Percentiles rank a stretch among this genome's conserved stretches.
Evolutionary conservation across 177 flowering plant genomes (phyloP).

Genomic region (Vitis hybrid): DNA sequence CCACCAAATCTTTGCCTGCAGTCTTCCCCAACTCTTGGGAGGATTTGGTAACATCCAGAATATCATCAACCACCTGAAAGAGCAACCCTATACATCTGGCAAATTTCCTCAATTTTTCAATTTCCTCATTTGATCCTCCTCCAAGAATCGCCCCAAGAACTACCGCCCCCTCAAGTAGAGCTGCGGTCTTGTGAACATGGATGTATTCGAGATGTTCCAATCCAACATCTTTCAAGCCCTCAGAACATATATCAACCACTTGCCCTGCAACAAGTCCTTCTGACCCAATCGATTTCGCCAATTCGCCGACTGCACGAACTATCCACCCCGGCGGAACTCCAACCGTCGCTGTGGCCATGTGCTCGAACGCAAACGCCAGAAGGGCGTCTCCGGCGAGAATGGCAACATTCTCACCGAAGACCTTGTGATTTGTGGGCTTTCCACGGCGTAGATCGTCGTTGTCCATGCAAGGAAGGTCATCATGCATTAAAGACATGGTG

Average conservation of each 20-base stretch:
- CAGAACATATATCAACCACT: conserved; percentile 57
- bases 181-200: conserved; percentile 76
- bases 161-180: conserved; percentile 59
- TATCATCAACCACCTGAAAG: conserved; percentile 84
- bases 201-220: conserved; percentile 61
- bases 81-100: conserved; percentile 59
- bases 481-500: conserved; percentile 79
- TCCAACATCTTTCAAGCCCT: conserved; percentile 52
- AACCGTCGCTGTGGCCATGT: conserved; percentile 42
- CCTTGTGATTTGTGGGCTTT: conserved; percentile 68
- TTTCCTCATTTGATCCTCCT: conserved; percentile 55
- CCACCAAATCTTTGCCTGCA: conserved; percentile 69
- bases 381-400: conserved; percentile 75
- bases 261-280: conserved; percentile 79
- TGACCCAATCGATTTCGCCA: conserved; percentile 55
- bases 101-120: conserved; percentile 55
- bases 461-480: conserved; percentile 80
- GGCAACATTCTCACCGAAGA: conserved; percentile 68
- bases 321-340: conserved; percentile 39
- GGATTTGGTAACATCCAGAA: conserved; percentile 66
- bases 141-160: conserved; percentile 76
- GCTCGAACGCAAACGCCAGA: conserved; percentile 62
- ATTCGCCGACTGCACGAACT: conserved; percentile 48
- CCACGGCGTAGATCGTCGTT: conserved; percentile 76
- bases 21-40: conserved; percentile 72